A percentile compares a stretch with the other conserved stretches of the same genome.
These are phyloP conservation scores for Curvularia spicifera DNA, from an alignment of 2,329 filamentous ascomycete species.

Conservation along the genomic window DNA sequence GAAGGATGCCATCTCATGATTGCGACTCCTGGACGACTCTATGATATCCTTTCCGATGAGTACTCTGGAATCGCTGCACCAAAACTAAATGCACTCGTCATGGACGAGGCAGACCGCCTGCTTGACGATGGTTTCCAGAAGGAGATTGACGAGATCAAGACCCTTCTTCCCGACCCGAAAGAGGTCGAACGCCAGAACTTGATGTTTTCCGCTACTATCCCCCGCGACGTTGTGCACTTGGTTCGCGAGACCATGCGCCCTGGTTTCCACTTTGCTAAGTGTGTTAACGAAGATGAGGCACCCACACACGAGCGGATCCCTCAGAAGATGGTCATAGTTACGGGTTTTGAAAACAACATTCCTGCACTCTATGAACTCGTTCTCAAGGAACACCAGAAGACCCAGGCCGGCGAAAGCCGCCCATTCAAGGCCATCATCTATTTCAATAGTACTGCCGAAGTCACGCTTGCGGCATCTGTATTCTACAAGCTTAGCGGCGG, in stretches of 20 bases:
- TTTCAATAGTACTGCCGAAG: constrained; percentile 78
- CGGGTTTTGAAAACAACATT: constrained; percentile 75
- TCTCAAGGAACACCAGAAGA: constrained; percentile 62
- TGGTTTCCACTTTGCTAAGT: constrained; percentile 87
- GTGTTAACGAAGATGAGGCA: constrained; percentile 79
- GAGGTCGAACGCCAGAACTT: constrained; percentile 82
- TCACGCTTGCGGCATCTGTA: constrained; percentile 67
- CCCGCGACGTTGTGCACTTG: constrained; percentile 78
- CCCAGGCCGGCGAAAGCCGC: constrained; percentile 49
- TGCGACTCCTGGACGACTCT: constrained; percentile 85
- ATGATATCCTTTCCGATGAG: constrained; percentile 77
- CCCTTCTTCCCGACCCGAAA: constrained; percentile 64
- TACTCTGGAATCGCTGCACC: constrained; percentile 68
- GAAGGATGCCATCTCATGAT: constrained; percentile 89
- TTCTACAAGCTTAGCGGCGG: constrained; percentile 59
- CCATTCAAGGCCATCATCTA: constrained; percentile 98
- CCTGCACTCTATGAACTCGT: constrained; percentile 80
- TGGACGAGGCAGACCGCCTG: constrained; percentile 72
- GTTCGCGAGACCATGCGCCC: constrained; percentile 80
- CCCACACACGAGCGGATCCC: constrained; percentile 86
- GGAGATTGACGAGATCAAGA: constrained; percentile 57
- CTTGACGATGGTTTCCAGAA: constrained; percentile 64
- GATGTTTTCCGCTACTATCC: constrained; percentile 94
- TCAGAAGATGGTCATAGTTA: constrained; percentile 73
- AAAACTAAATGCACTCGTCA: constrained; percentile 64